These are phyloP conservation scores for Theileria sp. DNA, from an alignment of 169 alveolate species.

Conservation along the genomic window DNA sequence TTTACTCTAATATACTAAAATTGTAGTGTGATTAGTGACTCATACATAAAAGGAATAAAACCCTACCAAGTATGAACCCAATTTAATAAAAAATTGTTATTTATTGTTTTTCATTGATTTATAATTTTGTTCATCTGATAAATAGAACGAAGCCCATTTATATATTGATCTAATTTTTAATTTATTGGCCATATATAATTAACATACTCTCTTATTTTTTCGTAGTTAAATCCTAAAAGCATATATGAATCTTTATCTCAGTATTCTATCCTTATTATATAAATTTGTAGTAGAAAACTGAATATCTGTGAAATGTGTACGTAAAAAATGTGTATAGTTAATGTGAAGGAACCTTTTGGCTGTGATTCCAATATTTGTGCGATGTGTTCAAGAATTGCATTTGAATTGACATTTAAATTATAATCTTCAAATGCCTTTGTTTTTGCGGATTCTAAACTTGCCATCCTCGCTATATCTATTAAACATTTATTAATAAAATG, in stretches of 20 bases:
- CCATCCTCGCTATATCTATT: conserved; percentile 51
- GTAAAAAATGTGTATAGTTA: neutral
- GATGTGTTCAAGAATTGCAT: conserved; percentile 26
- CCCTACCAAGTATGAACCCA: conserved; percentile 8
- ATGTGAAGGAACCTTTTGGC: neutral
- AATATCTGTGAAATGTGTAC: neutral
- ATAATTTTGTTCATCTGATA: conserved; percentile 12
- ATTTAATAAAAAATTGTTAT: neutral
- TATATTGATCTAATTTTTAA: conserved; percentile 33
- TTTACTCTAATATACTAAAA: neutral
- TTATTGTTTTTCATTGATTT: conserved; percentile 22
- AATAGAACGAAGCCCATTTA: conserved; percentile 55
- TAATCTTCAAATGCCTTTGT: conserved; percentile 13
- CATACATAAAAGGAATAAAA: neutral
- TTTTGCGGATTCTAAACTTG: conserved; percentile 14
- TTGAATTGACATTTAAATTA: conserved; percentile 3
- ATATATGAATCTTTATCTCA: neutral
- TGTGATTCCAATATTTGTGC: conserved; percentile 18
- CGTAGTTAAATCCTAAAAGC: conserved; percentile 44
- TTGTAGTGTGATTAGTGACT: neutral
- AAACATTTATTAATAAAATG: neutral
- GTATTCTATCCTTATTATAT: neutral
- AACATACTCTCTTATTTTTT: conserved; percentile 43
- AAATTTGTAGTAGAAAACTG: neutral
- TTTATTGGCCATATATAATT: neutral